Evolutionary conservation across 805 yeast species (phyloP).

Genomic region (Saccharomycopsis fermentans): DNA sequence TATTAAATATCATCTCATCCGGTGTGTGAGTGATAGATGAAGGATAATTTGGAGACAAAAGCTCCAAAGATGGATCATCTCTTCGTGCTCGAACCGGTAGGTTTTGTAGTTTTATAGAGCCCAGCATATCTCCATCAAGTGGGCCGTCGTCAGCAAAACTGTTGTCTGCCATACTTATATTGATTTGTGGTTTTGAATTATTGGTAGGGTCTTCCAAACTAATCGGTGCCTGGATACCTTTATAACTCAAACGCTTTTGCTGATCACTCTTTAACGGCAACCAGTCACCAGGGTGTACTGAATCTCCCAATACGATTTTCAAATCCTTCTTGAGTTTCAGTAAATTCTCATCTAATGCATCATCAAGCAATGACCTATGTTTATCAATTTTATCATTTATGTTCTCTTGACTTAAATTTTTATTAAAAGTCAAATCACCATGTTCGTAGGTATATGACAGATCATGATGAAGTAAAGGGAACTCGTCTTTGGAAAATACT

Average conservation of each 20-base stretch:
- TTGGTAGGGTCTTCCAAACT: not conserved
- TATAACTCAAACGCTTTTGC: not conserved
- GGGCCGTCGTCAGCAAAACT: slow-evolving; percentile 2
- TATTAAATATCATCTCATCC: not conserved
- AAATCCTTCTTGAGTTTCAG: not conserved
- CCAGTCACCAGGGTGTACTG: not conserved
- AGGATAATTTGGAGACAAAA: slow-evolving; percentile 12
- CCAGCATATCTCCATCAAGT: not conserved
- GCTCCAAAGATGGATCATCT: slow-evolving; percentile 13
- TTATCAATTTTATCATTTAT: not conserved
- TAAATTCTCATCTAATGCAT: not conserved
- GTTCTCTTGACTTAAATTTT: not conserved
- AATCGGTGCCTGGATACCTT: not conserved
- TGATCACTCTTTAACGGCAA: not conserved
- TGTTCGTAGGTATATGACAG: not conserved
- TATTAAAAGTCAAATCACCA: not conserved
- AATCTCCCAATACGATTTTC: not conserved
- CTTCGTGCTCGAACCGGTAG: slow-evolving; percentile 7
- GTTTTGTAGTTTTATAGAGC: slow-evolving; percentile 14
- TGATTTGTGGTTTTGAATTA: not conserved
- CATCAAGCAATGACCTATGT: not conserved
- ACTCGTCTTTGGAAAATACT: not conserved
- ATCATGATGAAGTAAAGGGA: not conserved
- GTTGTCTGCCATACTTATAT: not conserved
- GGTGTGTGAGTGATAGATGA: not conserved